Conservation (phyloP, 352 stramenopile species). For the Phytophthora pistaciae region DNA sequence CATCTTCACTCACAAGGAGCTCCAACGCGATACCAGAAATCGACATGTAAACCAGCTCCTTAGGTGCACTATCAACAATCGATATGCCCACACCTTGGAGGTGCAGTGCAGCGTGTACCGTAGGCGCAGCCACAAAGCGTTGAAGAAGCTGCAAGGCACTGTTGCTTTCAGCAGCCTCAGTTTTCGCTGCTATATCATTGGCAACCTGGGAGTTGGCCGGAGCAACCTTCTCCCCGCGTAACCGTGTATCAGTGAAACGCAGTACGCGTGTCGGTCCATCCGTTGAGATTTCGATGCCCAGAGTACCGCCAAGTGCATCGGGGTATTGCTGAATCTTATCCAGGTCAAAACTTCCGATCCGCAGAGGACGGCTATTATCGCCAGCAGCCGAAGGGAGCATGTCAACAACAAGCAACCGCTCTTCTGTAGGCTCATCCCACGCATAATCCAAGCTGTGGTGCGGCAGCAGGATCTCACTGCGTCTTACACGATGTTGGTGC, state of each 20-base stretch:
- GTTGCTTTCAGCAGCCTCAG: constrained; percentile 26
- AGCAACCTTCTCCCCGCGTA: constrained; percentile 54
- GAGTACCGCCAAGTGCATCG: constrained; percentile 72
- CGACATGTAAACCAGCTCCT: constrained; percentile 84
- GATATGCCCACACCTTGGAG: constrained; percentile 84
- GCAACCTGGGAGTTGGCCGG: constrained; percentile 32
- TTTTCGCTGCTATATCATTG: constrained; percentile 38
- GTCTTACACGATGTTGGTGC: constrained; percentile 83
- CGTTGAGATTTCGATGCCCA: constrained; percentile 86
- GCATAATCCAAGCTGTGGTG: constrained; percentile 90
- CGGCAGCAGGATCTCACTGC: constrained; percentile 86
- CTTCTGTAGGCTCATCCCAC: constrained; percentile 89
- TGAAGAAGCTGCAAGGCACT: constrained; percentile 47
- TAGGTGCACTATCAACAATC: constrained; percentile 74
- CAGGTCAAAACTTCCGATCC: constrained; percentile 84
- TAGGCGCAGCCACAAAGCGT: constrained; percentile 61
- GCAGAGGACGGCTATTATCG: constrained; percentile 86
- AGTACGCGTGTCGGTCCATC: constrained; percentile 90
- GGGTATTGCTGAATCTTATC: constrained; percentile 87
- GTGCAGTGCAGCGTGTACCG: constrained; percentile 60
- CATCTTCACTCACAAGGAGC: constrained; percentile 61
- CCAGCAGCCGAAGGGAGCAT: constrained; percentile 90
- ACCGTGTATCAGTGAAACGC: constrained; percentile 84
- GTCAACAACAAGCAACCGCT: constrained; percentile 83
- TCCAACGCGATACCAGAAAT: constrained; percentile 73